Evolutionary conservation across 2,329 filamentous ascomycete genomes (phyloP), one percentile per base, ranked within the genome.

Genomic region (Dothistroma pini): DNA sequence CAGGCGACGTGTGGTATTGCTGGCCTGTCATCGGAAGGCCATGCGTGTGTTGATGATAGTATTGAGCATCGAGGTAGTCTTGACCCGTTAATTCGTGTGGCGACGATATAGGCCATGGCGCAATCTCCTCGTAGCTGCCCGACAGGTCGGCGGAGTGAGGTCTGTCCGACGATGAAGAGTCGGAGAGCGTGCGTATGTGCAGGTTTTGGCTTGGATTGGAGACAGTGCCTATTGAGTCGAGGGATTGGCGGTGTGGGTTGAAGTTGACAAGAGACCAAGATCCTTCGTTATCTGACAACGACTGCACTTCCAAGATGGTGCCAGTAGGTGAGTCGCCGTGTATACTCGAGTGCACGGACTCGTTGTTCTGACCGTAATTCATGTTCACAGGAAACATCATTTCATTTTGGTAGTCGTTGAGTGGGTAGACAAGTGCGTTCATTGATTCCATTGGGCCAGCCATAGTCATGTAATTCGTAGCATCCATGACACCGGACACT

Each of bases 191-290:
- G 68, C 93, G 86, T 71, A 96, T 84, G 78, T 97, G 93, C 56
- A 97, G 80, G 0, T 92, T 96, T 78, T 96, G 90, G 64, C 89
- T 86, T 1, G 93, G 93, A 77, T 97, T 96, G 81, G 96, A 96
- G 71, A 96, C 93, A 67, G 90, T 87, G 56, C 70, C 70, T 59
- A 72, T 86, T 35, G 84, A 83, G 68, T 93, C 89, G 68, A 89
- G 86, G 41, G 87, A 89, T 63, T 86, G 87, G 41, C 71, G 69
- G 51, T 72, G 66, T n/a, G 68, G 60, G 60, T 72, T 70, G 69
- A 62, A 84, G 66, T 95, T 90, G 60, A 97, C 87, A 67, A 89
- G 85, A 55, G 86, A 86, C 93, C 93, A 97, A 31, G 62, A 63
- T 48, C 66, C 64, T 60, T 91, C 90, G 69, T 93, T 90, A 69